Evolutionary conservation across 2,329 filamentous ascomycete genomes (phyloP), one percentile per base, ranked within the genome.

Genomic region (Dactylellina drechsleri): DNA sequence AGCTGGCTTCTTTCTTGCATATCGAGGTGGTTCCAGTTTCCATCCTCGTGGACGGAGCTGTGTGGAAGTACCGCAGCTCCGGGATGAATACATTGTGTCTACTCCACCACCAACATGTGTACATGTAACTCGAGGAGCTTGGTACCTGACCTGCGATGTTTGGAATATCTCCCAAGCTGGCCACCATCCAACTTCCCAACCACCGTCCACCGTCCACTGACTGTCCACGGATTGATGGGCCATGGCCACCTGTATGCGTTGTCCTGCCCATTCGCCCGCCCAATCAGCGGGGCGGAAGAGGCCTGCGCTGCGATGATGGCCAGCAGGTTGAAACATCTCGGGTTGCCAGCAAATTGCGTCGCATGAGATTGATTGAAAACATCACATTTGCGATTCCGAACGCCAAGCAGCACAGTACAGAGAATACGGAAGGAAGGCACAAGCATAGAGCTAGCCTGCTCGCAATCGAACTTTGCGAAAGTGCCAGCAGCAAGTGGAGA

Each of bases 1-100:
- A 3, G 40, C 45, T 72, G 68, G 61, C 61, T n/a, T n/a, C n/a
- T n/a, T n/a, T n/a, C n/a, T 65, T 66, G 61, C 68, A 73, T 43
- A 53, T 45, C n/a, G 5, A 36, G 10, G 3, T 36, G 31, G 31
- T 36, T 36, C 31, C 31, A 36, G 31, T 36, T 36, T 36, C 50
- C 45, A 66, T 45, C 64, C 71, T 75, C 71, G 71, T 75, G 71
- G 71, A 65, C 71, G 31, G 54, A 52, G 43, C 53, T 75, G 64
- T 75, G 61, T 75, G 71, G 71, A 68, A 64, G 71, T 75, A 68
- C 64, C 71, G 31, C 31, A 54, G 12, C 53, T 65, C 52, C 56
- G 71, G 71, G 49, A 62, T 13, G 52, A 31, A 57, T 70, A 70
- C 66, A 47, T 13, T 18, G 50, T 20, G 50, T 68, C 60, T 54